Percentiles rank a stretch among this genome's conserved stretches.
phyloP scores from a whole-genome alignment of 176 grass and related monocot species.

The Rhipidocladum racemiflorum region DNA sequence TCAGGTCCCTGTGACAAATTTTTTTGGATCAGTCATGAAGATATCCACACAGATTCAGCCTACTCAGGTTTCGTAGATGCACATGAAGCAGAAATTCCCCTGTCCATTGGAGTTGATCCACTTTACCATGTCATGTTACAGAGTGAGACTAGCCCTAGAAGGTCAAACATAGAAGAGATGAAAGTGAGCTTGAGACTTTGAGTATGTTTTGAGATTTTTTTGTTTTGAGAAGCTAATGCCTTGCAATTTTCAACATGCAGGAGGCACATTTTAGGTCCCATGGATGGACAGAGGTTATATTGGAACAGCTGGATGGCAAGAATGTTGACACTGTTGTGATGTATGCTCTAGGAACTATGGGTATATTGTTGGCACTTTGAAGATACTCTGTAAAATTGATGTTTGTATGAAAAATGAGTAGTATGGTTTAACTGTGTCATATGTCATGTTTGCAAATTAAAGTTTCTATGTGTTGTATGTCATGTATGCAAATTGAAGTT shows the following conservation, averaged over 20 bases:
- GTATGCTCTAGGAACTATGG: slow-evolving; percentile 76
- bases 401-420: no score
- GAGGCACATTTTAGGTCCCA: slow-evolving; percentile 45
- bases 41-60: slow-evolving; percentile 72
- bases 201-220: neutral
- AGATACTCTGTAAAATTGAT: no score
- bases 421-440: no score
- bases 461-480: no score
- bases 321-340: slow-evolving; percentile 63
- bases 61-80: slow-evolving; percentile 58
- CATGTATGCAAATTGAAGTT: no score
- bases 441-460: no score
- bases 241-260: slow-evolving; percentile 50
- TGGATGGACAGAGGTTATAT: slow-evolving; percentile 55
- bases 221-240: slow-evolving; percentile 39
- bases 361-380: slow-evolving; percentile 64
- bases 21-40: slow-evolving; percentile 99
- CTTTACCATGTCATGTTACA: slow-evolving; percentile 37
- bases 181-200: slow-evolving; percentile 42
- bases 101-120: slow-evolving; percentile 17
- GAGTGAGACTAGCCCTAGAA: slow-evolving; percentile 40
- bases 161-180: slow-evolving; percentile 38
- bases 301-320: slow-evolving; percentile 50
- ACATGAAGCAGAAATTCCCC: slow-evolving; percentile 28
- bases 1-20: slow-evolving; percentile 95